Percentiles rank a stretch among this genome's conserved stretches.
These are phyloP conservation scores for Monosporascus sp. DNA, from an alignment of 2,329 filamentous ascomycete species.

Conservation along the genomic window DNA sequence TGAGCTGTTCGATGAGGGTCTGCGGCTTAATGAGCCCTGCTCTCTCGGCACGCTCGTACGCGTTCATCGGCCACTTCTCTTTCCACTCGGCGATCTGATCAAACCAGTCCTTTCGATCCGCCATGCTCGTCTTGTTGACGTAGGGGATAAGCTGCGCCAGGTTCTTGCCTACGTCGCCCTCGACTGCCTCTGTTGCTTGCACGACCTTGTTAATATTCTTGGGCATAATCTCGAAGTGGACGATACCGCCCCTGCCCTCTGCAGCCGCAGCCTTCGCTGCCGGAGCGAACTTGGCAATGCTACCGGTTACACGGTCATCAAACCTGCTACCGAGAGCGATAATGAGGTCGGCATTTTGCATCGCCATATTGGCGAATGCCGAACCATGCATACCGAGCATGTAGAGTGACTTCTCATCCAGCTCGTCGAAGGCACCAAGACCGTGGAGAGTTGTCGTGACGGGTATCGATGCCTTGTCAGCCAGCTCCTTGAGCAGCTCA, in stretches of 20 bases:
- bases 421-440: constrained; percentile 86
- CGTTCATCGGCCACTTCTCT: constrained; percentile 74
- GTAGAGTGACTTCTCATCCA: constrained; percentile 88
- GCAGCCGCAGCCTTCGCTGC: constrained; percentile 77
- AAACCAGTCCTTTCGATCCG: constrained; percentile 79
- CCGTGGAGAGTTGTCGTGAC: constrained; percentile 95
- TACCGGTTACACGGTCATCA: constrained; percentile 88
- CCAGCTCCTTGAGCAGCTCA: constrained; percentile 73
- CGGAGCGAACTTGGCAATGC: constrained; percentile 81
- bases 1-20: constrained; percentile 84
- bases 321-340: constrained; percentile 91
- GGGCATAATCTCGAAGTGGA: constrained; percentile 97
- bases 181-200: constrained; percentile 89
- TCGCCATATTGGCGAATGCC: constrained; percentile 95
- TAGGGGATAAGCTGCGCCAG: constrained; percentile 68
- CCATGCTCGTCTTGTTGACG: constrained; percentile 55
- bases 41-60: constrained; percentile 73
- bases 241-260: constrained; percentile 85
- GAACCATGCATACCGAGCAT: constrained; percentile 99
- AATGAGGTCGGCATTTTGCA: constrained; percentile 94
- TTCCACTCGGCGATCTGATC: constrained; percentile 88
- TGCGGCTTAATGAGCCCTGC: constrained; percentile 90
- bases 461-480: constrained; percentile 85
- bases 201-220: constrained; percentile 99
- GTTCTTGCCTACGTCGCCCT: constrained; percentile 84